Conservation (phyloP, 2,329 filamentous ascomycete species). For the Coniella vitis region DNA sequence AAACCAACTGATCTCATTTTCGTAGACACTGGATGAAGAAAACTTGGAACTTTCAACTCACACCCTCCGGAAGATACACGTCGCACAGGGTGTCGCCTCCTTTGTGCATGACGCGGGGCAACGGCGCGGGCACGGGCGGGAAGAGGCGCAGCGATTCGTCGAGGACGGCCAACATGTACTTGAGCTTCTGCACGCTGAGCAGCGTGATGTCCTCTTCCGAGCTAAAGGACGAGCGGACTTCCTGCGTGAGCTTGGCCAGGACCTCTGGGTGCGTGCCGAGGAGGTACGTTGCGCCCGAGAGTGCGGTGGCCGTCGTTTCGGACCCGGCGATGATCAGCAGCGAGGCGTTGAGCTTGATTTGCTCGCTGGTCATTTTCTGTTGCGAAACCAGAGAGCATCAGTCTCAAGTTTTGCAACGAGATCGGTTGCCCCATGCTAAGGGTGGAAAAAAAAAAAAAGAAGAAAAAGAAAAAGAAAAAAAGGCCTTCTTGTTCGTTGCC, state of each 20-base stretch:
- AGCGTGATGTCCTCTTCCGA: conserved; percentile 25
- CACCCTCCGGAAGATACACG: conserved; percentile 24
- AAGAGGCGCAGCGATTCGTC: conserved; percentile 26
- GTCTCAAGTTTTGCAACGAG: too few species aligned
- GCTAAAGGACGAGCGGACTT: conserved; percentile 33
- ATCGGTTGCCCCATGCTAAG: too few species aligned
- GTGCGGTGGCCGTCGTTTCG: conserved; percentile 42
- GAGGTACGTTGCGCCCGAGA: conserved; percentile 31
- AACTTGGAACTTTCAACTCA: conserved; percentile 24
- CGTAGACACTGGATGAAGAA: too few species aligned
- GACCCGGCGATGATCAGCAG: conserved; percentile 36
- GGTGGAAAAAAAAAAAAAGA: too few species aligned
- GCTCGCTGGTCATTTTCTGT: conserved; percentile 7
- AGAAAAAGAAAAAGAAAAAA: too few species aligned
- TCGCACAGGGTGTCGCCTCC: conserved; percentile 27
- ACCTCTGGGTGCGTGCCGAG: conserved; percentile 31
- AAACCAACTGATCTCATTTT: neutral
- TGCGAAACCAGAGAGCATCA: neutral
- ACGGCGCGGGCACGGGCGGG: conserved; percentile 19
- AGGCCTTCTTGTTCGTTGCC: too few species aligned
- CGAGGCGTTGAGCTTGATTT: conserved; percentile 17
- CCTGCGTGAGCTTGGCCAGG: conserved; percentile 29
- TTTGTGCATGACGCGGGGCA: conserved; percentile 18
- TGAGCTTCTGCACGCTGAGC: conserved; percentile 18
- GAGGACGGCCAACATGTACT: conserved; percentile 26